Evolutionary conservation across 2,329 filamentous ascomycete genomes (phyloP), one percentile per base, ranked within the genome.

Genomic region (Diplodia corticola): DNA sequence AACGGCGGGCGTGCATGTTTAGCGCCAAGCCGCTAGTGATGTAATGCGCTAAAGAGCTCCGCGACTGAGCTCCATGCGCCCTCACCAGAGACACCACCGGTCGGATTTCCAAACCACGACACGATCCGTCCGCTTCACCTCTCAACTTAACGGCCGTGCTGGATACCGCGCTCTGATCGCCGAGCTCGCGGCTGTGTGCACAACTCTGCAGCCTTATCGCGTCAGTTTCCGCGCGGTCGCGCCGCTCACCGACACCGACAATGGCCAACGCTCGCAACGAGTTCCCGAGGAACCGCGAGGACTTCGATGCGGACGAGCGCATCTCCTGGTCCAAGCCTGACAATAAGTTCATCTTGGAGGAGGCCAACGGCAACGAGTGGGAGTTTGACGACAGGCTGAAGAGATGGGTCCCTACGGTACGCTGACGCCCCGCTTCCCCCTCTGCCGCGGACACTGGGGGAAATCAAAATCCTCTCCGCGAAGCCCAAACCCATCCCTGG

Each of bases 331-430:
- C 70, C 33, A 71, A 71, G 20, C 70, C 74, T 44, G 73, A 75
- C 53, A 69, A 68, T 6, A 15, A 64, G 20, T 76, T 72, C 71
- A 69, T 75, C 13, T 46, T 54, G 22, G 73, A 76, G 55, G 66
- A 50, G 10, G 66, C 69, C 12, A 74, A 73, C 65, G 57, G 92
- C 63, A 86, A 88, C 68, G 93, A 97, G 77, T 96, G 89, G 80
- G 91, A 93, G 76, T 97, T 90, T 80, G 89, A 96, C 77, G 79
- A 85, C 59, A 84, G 83, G 60, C 79, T 88, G 71, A 89, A 87
- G 79, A 86, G 87, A 78, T 97, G 93, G 93, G 84, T 92, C 64
- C 89, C 88, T 70, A 82, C 84, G 75, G 86, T 85, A 83, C 72
- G 78, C 64, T 63, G 28, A 44, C 49, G 57, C 55, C 64, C 73